These are phyloP conservation scores for Knufia fluminis DNA, from an alignment of 2,329 filamentous ascomycete species.

Conservation along the genomic window DNA sequence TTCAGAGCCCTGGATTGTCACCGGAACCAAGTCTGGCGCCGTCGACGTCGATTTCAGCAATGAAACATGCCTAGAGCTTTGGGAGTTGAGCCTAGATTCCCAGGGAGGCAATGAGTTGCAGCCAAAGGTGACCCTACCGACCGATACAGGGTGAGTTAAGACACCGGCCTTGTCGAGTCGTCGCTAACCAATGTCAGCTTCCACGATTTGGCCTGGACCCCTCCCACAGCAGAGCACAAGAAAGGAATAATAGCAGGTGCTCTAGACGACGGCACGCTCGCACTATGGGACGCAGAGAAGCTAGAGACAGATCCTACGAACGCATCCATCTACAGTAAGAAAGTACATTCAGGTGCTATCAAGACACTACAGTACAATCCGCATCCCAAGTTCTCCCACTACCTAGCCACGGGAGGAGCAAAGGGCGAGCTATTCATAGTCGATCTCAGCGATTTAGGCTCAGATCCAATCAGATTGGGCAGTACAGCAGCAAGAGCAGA, in stretches of 20 bases:
- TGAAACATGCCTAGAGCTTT: conserved; percentile 91
- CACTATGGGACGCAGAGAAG: conserved; percentile 83
- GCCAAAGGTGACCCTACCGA: conserved; percentile 71
- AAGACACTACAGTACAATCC: conserved; percentile 91
- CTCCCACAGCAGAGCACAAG: conserved; percentile 66
- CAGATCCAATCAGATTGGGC: conserved; percentile 71
- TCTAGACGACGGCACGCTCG: conserved; percentile 85
- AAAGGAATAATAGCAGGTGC: conserved; percentile 89
- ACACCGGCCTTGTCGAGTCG: neutral
- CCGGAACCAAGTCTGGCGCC: conserved; percentile 87
- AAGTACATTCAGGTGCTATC: conserved; percentile 84
- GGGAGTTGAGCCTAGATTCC: conserved; percentile 81
- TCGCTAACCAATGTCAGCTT: conserved; percentile 51
- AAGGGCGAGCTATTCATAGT: conserved; percentile 96
- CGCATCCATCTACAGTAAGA: conserved; percentile 74
- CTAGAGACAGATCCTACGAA: conserved; percentile 51
- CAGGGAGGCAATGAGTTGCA: conserved; percentile 73
- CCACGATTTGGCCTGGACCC: conserved; percentile 92
- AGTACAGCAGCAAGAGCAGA: conserved; percentile 81
- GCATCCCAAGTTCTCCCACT: conserved; percentile 68
- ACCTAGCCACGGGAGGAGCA: conserved; percentile 82
- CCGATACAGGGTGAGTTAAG: conserved; percentile 69
- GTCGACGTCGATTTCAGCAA: conserved; percentile 97
- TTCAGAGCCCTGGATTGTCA: conserved; percentile 72
- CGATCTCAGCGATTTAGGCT: conserved; percentile 81